Evolutionary conservation across 192 early-diverging fungal genomes (phyloP).

Genomic region (Backusella morwellensis): DNA sequence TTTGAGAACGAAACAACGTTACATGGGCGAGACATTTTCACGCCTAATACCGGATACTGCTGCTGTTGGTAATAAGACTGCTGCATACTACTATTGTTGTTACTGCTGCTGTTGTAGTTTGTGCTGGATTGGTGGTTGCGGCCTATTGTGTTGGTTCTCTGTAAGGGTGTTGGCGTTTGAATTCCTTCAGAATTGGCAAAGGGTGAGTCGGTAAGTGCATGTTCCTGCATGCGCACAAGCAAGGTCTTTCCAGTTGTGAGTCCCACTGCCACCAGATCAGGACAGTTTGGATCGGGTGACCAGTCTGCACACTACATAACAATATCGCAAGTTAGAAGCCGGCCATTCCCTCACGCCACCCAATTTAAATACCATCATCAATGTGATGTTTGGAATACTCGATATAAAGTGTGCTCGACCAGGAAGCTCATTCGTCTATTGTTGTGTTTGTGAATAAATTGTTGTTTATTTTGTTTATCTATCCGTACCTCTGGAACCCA

Average conservation of each 20-base stretch:
- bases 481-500: slow-evolving; percentile 32
- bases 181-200: neutral
- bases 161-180: slow-evolving; percentile 12
- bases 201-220: slow-evolving; percentile 18
- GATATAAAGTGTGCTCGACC: slow-evolving; percentile 17
- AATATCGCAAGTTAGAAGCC: slow-evolving; percentile 2
- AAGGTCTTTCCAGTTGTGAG: slow-evolving; percentile 55
- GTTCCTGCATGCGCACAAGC: slow-evolving; percentile 49
- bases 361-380: slow-evolving; percentile 29
- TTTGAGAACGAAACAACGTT: slow-evolving; percentile 73
- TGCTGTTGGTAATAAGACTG: slow-evolving; percentile 8
- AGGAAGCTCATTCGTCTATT: slow-evolving; percentile 16
- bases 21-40: slow-evolving; percentile 59
- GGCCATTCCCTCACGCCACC: neutral
- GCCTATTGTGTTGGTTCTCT: neutral
- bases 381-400: slow-evolving; percentile 27
- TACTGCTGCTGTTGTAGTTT: neutral
- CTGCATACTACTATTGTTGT: neutral
- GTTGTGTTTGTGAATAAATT: slow-evolving; percentile 10
- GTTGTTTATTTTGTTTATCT: neutral
- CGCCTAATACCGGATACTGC: slow-evolving; percentile 44
- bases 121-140: neutral
- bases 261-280: slow-evolving; percentile 59
- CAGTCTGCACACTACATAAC: slow-evolving; percentile 59
- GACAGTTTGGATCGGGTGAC: slow-evolving; percentile 58